Conservation (phyloP, 768 basidiomycete genomes). For the Brasilioporus rufonigricans region DNA sequence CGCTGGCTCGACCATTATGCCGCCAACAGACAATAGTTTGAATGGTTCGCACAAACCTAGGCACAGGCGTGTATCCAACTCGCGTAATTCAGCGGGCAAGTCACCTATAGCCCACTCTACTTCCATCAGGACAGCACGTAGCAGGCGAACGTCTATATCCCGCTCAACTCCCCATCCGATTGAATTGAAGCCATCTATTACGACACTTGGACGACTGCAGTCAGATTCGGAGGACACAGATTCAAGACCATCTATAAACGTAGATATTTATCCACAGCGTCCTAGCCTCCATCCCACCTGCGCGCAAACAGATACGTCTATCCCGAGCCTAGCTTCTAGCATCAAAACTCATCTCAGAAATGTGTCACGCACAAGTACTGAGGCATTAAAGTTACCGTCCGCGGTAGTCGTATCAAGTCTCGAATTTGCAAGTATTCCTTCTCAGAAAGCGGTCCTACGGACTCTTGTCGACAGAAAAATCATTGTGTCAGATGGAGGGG, state of each 20-base stretch:
- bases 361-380: conserved; percentile 16
- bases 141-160: conserved; percentile 26
- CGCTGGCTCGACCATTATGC: conserved; percentile 19
- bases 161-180: conserved; percentile 19
- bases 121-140: conserved; percentile 24
- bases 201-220: conserved; percentile 14
- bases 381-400: conserved; percentile 42
- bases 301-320: conserved; percentile 16
- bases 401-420: conserved; percentile 70
- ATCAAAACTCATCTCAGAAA: conserved; percentile 9
- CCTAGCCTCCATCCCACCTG: conserved; percentile 8
- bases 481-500: conserved; percentile 33
- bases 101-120: conserved; percentile 12
- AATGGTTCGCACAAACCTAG: conserved; percentile 14
- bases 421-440: conserved; percentile 53
- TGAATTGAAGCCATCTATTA: conserved; percentile 17
- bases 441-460: conserved; percentile 56
- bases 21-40: conserved; percentile 13
- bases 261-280: conserved; percentile 3
- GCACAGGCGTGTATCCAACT: conserved; percentile 20
- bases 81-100: conserved; percentile 20
- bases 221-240: conserved; percentile 14
- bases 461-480: conserved; percentile 54
- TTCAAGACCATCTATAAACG: background rate
- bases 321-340: conserved; percentile 12